These are phyloP conservation scores for Wickerhamiella infanticola DNA, from an alignment of 1,139 yeast species.

Conservation along the genomic window DNA sequence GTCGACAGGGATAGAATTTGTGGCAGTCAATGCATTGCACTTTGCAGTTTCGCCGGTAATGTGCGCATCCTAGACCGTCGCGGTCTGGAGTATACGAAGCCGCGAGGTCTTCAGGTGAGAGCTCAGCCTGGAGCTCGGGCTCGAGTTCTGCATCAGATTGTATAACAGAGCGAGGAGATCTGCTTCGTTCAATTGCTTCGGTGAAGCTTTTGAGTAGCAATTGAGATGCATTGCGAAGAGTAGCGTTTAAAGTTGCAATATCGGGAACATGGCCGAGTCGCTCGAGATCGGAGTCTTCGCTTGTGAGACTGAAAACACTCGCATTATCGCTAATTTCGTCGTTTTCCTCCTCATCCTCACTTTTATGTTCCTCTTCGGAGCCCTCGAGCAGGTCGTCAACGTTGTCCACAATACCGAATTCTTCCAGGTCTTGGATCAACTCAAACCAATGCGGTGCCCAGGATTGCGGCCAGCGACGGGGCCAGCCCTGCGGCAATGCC, in stretches of 20 bases:
- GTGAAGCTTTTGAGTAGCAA: constrained; percentile 39
- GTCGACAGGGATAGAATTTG: constrained; percentile 66
- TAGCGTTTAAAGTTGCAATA: constrained; percentile 11
- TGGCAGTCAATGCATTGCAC: constrained; percentile 63
- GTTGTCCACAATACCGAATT: background rate
- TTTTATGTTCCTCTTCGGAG: background rate
- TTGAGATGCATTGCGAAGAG: constrained; percentile 38
- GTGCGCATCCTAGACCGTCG: constrained; percentile 53
- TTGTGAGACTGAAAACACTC: constrained; percentile 2
- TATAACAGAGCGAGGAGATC: background rate
- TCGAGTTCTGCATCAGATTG: constrained; percentile 10
- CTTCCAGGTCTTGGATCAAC: background rate
- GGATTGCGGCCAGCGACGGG: background rate
- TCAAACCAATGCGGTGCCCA: background rate
- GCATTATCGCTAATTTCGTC: background rate
- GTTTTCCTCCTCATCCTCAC: background rate
- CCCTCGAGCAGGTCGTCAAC: background rate
- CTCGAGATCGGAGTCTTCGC: constrained; percentile 19
- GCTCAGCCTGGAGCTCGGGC: constrained; percentile 8
- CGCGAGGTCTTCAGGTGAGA: constrained; percentile 22
- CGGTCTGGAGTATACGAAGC: constrained; percentile 31
- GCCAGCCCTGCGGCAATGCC: background rate
- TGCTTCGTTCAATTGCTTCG: background rate
- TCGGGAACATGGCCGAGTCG: constrained; percentile 21
- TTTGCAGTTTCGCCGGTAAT: constrained; percentile 74